Evolutionary conservation across 352 stramenopile species (phyloP).

Genomic region (Phytopythium chamaehyphon): DNA sequence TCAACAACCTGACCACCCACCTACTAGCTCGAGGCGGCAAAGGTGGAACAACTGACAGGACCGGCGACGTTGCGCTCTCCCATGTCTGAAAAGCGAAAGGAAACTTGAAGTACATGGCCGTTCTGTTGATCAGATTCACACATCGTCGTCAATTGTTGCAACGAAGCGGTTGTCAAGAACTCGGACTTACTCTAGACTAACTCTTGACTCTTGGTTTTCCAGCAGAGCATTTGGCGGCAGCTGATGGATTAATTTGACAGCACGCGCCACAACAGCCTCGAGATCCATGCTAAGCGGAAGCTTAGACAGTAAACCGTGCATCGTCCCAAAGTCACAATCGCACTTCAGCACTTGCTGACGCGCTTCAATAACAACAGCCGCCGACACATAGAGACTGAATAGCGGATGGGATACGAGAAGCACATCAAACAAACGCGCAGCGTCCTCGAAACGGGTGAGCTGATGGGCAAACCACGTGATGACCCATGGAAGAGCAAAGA

Average conservation of each 20-base stretch:
- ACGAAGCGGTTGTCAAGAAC: too few species aligned
- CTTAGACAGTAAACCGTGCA: conserved; percentile 71
- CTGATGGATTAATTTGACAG: conserved; percentile 54
- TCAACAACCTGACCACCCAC: conserved; percentile 7
- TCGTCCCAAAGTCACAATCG: conserved; percentile 72
- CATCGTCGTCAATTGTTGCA: too few species aligned
- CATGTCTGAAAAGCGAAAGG: conserved; percentile 33
- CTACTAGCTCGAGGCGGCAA: conserved; percentile 21
- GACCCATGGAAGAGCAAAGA: conserved; percentile 92
- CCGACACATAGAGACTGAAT: conserved; percentile 89
- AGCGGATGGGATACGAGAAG: conserved; percentile 92
- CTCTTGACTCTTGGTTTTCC: conserved; percentile 15
- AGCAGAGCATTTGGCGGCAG: conserved; percentile 36
- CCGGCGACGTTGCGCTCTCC: conserved; percentile 18
- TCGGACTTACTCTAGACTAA: conserved; percentile 18
- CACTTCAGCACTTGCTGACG: conserved; percentile 56
- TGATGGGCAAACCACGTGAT: conserved; percentile 96
- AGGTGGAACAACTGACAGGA: conserved; percentile 18
- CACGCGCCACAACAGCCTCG: conserved; percentile 53
- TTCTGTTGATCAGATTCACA: conserved; percentile 6
- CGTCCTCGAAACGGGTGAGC: conserved; percentile 80
- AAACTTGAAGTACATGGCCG: conserved; percentile 29
- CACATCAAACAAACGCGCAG: conserved; percentile 91
- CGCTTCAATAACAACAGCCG: conserved; percentile 64
- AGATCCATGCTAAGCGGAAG: conserved; percentile 72